Percentiles rank a stretch among this genome's conserved stretches.
Evolutionary conservation across 116 monocot species (phyloP).

Genomic region (Iris pallida): DNA sequence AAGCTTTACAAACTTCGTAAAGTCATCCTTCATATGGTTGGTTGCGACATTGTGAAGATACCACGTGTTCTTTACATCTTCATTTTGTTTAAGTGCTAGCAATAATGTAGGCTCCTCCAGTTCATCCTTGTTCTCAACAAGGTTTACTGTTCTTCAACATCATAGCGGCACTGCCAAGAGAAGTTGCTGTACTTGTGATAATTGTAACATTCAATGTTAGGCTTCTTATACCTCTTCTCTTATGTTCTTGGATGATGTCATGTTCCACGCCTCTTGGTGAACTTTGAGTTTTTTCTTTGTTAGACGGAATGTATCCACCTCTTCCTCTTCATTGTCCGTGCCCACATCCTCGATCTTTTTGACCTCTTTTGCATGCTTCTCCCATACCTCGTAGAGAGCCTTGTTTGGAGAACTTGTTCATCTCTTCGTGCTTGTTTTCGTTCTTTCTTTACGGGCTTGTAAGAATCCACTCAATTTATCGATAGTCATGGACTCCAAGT

Average conservation of each 20-base stretch:
- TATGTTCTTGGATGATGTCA: background rate
- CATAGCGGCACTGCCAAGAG: background rate
- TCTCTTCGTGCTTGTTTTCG: background rate
- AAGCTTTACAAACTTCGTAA: background rate
- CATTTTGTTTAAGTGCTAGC: constrained; percentile 1
- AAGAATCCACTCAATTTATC: constrained; percentile 1
- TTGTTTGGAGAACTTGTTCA: background rate
- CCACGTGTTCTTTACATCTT: background rate
- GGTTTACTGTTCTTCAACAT: background rate
- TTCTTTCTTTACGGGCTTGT: constrained; percentile 1
- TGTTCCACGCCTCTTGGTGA: background rate
- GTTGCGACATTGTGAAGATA: background rate
- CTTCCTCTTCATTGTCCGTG: background rate
- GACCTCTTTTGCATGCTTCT: background rate
- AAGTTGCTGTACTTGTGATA: background rate
- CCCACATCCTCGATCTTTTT: background rate
- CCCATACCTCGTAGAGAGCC: background rate
- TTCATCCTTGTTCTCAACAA: background rate
- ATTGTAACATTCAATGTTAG: background rate
- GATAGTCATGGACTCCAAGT: background rate
- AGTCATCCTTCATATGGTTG: background rate
- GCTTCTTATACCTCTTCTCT: background rate
- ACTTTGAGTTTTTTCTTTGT: background rate
- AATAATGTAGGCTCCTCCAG: background rate
- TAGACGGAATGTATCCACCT: background rate